Evolutionary conservation across 108 stramenopile species (phyloP).

Genomic region (Nitzschia palea): DNA sequence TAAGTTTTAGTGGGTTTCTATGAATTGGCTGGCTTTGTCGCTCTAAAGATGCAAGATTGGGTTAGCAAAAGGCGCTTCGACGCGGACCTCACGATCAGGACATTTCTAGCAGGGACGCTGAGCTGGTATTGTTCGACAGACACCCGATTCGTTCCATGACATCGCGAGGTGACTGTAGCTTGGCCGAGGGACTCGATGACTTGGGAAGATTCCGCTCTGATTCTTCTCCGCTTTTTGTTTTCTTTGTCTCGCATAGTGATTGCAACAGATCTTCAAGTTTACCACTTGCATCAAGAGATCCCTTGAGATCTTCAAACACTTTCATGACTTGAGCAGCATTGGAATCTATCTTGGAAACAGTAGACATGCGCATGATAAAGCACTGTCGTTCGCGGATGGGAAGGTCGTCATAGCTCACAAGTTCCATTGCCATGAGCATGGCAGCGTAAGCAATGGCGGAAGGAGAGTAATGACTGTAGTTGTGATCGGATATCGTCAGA

Average conservation of each 20-base stretch:
- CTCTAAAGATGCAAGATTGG: too few species aligned
- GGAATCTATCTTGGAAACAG: slow-evolving; percentile 7
- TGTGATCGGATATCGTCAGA: slow-evolving; percentile 32
- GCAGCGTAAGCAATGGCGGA: slow-evolving; percentile 43
- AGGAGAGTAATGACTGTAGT: slow-evolving; percentile 30
- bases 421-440: slow-evolving; percentile 47
- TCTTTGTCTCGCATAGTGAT: background rate
- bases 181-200: background rate
- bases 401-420: slow-evolving; percentile 25
- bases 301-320: slow-evolving; percentile 21
- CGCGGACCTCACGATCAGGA: too few species aligned
- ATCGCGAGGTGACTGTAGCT: slow-evolving; percentile 30
- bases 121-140: background rate
- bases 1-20: too few species aligned
- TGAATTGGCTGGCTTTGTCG: too few species aligned
- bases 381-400: slow-evolving; percentile 25
- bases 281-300: background rate
- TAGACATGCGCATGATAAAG: slow-evolving; percentile 20
- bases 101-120: background rate
- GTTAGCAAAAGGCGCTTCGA: too few species aligned
- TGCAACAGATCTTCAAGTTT: slow-evolving; percentile 11
- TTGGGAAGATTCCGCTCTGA: background rate
- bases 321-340: slow-evolving; percentile 6
- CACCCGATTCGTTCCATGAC: slow-evolving; percentile 20
- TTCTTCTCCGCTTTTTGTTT: background rate